Conservation (phyloP, 495 filamentous ascomycete genomes). For the Annulohypoxylon maeteangense region DNA sequence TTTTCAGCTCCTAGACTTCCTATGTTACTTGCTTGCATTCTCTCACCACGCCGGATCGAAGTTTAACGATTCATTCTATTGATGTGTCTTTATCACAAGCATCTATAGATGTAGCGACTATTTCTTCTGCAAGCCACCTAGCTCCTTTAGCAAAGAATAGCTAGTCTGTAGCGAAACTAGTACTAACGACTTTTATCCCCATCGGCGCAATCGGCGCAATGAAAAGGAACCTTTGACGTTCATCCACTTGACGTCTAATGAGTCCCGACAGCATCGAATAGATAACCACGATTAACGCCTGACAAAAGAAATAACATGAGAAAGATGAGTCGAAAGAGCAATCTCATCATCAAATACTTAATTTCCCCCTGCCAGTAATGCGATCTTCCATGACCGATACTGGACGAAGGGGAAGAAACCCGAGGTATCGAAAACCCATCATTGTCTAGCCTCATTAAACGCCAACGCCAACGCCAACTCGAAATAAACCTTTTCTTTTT, state of each 20-base stretch:
- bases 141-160: no score
- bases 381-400: background rate
- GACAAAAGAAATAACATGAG: background rate
- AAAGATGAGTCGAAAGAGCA: background rate
- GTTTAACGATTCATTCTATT: background rate
- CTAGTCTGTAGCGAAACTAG: background rate
- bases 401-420: background rate
- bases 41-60: background rate
- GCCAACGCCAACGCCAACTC: background rate
- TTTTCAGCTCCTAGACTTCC: background rate
- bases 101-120: background rate
- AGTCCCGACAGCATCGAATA: no score
- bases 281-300: background rate
- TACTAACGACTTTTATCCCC: conserved; percentile 1
- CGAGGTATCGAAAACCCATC: conserved; percentile 13
- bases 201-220: background rate
- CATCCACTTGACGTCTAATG: no score
- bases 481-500: background rate
- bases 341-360: background rate
- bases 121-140: background rate
- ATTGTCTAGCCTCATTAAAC: background rate
- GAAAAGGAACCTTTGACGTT: no score
- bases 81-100: background rate
- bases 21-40: background rate
- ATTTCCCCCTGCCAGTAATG: background rate